Evolutionary conservation across 208 protist genomes (phyloP).

Genomic region (Polymyxa betae): DNA sequence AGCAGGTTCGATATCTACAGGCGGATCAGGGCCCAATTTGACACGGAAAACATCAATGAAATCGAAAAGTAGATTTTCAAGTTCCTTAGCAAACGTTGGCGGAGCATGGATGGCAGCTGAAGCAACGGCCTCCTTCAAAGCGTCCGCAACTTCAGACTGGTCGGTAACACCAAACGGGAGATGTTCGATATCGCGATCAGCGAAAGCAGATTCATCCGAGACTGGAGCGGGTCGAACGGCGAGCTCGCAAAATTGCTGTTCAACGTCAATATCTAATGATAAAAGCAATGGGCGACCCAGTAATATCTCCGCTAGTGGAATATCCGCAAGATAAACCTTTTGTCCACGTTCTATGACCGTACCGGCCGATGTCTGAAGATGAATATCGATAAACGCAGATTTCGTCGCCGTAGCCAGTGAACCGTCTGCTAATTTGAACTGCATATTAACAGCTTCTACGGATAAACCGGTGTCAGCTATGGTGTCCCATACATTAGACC

Average conservation of each 20-base stretch:
- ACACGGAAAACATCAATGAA: conserved; percentile 12
- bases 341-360: not conserved
- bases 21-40: conserved; percentile 23
- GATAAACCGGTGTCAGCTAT: not conserved
- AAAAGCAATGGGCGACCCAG: not conserved
- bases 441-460: no score
- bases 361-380: not conserved
- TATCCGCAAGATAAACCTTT: not conserved
- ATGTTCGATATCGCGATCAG: not conserved
- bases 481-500: not conserved
- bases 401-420: not conserved
- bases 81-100: not conserved
- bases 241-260: not conserved
- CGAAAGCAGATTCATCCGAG: not conserved
- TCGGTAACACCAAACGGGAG: not conserved
- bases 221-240: not conserved
- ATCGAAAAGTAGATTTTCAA: not conserved
- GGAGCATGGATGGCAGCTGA: not conserved
- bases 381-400: not conserved
- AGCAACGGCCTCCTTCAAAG: not conserved
- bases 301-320: not conserved
- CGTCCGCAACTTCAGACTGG: not conserved
- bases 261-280: conserved; percentile 8
- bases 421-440: not conserved
- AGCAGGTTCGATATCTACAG: not conserved